These are phyloP conservation scores for Diplodia sapinea DNA, from an alignment of 2,329 filamentous ascomycete genomes.

Conservation along the genomic window DNA sequence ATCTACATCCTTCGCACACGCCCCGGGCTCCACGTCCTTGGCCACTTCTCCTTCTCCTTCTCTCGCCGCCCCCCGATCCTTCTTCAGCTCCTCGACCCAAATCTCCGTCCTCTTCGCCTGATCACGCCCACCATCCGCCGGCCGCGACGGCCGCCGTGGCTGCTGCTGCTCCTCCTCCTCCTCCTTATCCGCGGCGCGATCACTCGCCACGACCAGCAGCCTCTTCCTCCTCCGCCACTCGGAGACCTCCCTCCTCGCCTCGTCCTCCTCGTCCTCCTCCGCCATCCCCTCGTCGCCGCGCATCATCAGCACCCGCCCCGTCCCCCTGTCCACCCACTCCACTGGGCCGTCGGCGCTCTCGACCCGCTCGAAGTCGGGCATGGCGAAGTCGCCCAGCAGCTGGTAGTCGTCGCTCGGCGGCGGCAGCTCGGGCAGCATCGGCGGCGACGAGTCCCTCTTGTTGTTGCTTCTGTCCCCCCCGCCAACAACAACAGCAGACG, in stretches of 20 bases:
- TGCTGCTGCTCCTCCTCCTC: neutral
- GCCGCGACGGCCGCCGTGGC: neutral
- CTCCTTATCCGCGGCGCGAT: neutral
- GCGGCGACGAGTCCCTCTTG: neutral
- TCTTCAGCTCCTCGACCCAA: neutral
- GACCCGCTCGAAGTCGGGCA: neutral
- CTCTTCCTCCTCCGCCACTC: neutral
- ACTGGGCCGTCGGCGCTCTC: neutral
- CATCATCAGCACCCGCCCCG: neutral
- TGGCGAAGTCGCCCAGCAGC: neutral
- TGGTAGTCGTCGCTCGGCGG: neutral
- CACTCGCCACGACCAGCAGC: neutral
- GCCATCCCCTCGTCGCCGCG: neutral
- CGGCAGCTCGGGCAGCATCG: conserved; percentile 1
- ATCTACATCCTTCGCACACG: neutral
- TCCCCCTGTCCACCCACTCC: neutral
- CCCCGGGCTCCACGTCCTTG: neutral
- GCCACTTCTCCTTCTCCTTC: neutral
- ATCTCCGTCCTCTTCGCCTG: neutral
- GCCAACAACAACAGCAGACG: neutral
- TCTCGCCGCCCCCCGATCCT: neutral
- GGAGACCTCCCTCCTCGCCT: neutral
- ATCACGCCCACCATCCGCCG: neutral
- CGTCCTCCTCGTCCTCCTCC: neutral
- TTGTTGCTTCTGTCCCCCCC: neutral